These are phyloP conservation scores for Umbilicus rupestris DNA, from an alignment of 164 flowering plant species.

Conservation along the genomic window DNA sequence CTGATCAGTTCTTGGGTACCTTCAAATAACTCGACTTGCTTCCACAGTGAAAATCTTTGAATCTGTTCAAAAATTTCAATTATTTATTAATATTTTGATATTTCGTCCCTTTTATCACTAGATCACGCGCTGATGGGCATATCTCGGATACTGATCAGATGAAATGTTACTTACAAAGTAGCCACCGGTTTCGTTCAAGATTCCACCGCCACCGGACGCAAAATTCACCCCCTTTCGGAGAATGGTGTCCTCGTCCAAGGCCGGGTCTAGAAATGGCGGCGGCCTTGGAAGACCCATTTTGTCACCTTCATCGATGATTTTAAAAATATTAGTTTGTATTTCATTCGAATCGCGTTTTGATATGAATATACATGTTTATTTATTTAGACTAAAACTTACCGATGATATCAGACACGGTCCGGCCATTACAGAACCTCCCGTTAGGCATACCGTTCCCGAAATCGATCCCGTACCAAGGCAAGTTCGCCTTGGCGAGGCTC, in stretches of 20 bases:
- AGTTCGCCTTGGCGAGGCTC: slow-evolving; percentile 63
- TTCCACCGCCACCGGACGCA: slow-evolving; percentile 99
- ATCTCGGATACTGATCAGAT: background rate
- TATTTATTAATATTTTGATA: background rate
- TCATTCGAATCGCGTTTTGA: background rate
- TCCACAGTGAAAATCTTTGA: slow-evolving; percentile 59
- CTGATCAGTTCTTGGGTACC: slow-evolving; percentile 61
- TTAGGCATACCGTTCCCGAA: slow-evolving; percentile 87
- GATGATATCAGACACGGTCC: slow-evolving; percentile 87
- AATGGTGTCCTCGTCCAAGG: slow-evolving; percentile 60
- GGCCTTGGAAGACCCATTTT: slow-evolving; percentile 76
- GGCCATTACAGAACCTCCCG: slow-evolving; percentile 88
- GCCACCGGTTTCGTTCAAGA: slow-evolving; percentile 78
- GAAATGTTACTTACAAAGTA: slow-evolving; percentile 51
- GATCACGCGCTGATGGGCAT: no score
- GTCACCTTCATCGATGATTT: slow-evolving; percentile 43
- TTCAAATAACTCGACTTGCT: slow-evolving; percentile 76
- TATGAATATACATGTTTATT: background rate
- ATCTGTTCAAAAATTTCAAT: slow-evolving; percentile 31
- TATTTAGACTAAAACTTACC: slow-evolving; percentile 25
- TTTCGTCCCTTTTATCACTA: no score
- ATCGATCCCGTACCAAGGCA: slow-evolving; percentile 95
- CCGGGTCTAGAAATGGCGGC: slow-evolving; percentile 78
- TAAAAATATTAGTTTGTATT: background rate
- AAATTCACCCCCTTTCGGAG: slow-evolving; percentile 74